These are phyloP conservation scores for Viola odorata DNA, from an alignment of 345 rosid genomes.

Conservation along the genomic window DNA sequence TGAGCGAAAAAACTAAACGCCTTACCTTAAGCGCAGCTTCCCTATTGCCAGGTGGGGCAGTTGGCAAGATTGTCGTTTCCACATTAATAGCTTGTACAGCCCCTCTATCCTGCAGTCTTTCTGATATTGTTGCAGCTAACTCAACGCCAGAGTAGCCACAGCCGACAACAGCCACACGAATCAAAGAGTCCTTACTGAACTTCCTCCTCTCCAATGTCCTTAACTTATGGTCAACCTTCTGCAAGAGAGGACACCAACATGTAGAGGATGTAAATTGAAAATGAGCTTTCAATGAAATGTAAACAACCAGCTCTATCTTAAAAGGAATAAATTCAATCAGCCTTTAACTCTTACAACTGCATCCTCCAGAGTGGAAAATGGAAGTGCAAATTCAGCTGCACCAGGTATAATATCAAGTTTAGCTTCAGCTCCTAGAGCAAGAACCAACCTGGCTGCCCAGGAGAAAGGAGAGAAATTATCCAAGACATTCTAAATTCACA, in stretches of 20 bases:
- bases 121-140: constrained; percentile 89
- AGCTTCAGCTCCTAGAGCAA: constrained; percentile 94
- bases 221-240: constrained; percentile 65
- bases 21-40: constrained; percentile 83
- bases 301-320: not conserved
- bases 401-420: constrained; percentile 83
- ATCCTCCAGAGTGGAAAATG: constrained; percentile 82
- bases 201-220: constrained; percentile 61
- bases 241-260: constrained; percentile 25
- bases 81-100: constrained; percentile 70
- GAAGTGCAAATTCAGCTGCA: constrained; percentile 80
- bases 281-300: not conserved
- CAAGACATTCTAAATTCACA: constrained; percentile 4
- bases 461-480: constrained; percentile 29
- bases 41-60: constrained; percentile 83
- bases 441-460: constrained; percentile 98
- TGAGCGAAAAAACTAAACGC: not conserved
- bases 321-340: not conserved
- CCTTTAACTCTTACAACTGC: constrained; percentile 54
- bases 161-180: constrained; percentile 75
- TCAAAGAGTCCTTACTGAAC: constrained; percentile 48
- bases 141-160: constrained; percentile 96
- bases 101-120: constrained; percentile 79
- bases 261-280: constrained; percentile 1
- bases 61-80: constrained; percentile 64